Evolutionary conservation across 352 stramenopile genomes (phyloP).

Genomic region (Pythium dissotocum): DNA sequence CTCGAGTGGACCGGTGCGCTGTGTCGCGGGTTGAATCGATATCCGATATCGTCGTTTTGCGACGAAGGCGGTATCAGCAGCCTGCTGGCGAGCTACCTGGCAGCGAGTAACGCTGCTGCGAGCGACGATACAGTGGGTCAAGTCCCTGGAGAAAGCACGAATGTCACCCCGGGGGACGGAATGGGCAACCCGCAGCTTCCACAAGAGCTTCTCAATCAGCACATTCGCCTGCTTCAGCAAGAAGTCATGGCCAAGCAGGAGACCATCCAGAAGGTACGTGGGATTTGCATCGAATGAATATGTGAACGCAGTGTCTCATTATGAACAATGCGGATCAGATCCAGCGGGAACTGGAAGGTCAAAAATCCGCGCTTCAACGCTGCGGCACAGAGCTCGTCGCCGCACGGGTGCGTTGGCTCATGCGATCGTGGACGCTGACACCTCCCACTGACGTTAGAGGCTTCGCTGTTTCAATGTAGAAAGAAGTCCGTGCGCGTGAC

Average conservation of each 20-base stretch:
- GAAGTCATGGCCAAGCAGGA: constrained; percentile 50
- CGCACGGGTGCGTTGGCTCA: constrained; percentile 39
- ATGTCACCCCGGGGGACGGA: neutral
- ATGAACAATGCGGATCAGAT: constrained; percentile 33
- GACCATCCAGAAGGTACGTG: constrained; percentile 23
- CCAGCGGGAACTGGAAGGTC: constrained; percentile 55
- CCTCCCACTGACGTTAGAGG: neutral
- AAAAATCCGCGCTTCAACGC: constrained; percentile 50
- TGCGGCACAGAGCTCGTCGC: constrained; percentile 68
- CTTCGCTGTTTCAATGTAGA: constrained; percentile 25
- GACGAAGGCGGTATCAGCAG: constrained; percentile 67
- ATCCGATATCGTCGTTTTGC: constrained; percentile 72
- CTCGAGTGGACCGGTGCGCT: constrained; percentile 69
- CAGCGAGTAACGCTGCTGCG: neutral
- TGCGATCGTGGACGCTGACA: neutral
- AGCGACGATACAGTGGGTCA: neutral
- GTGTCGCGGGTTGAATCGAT: constrained; percentile 65
- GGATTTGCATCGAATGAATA: neutral
- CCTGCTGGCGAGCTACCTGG: constrained; percentile 38
- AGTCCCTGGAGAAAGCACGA: neutral
- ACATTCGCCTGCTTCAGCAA: constrained; percentile 49
- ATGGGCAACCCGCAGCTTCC: neutral
- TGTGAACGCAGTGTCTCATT: neutral
- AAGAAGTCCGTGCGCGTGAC: constrained; percentile 50
- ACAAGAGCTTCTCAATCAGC: constrained; percentile 34